These are phyloP conservation scores for Davidsoniella australis DNA, from an alignment of 2,329 filamentous ascomycete species.

Conservation along the genomic window DNA sequence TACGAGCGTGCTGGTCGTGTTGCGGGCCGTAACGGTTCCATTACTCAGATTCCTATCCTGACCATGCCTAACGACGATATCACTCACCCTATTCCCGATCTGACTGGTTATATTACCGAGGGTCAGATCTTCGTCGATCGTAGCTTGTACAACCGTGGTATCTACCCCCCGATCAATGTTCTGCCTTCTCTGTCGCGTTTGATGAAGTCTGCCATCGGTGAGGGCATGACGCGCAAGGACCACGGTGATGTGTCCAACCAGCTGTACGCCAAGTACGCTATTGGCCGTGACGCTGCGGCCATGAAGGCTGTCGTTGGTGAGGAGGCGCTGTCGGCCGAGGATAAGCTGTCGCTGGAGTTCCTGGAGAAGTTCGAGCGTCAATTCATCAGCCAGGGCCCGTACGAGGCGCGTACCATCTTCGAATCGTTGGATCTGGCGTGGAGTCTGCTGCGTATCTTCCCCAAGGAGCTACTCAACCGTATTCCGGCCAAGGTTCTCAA, in stretches of 20 bases:
- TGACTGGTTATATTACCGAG: slow-evolving; percentile 98
- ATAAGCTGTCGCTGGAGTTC: slow-evolving; percentile 96
- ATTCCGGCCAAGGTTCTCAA: slow-evolving; percentile 70
- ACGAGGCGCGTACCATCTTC: slow-evolving; percentile 80
- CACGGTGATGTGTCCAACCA: slow-evolving; percentile 98
- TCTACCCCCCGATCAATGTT: slow-evolving; percentile 98
- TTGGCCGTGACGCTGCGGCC: slow-evolving; percentile 90
- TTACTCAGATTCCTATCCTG: slow-evolving; percentile 96
- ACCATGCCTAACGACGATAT: slow-evolving; percentile 99
- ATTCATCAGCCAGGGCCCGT: slow-evolving; percentile 82
- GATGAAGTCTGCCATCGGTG: slow-evolving; percentile 99
- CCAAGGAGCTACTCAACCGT: slow-evolving; percentile 94
- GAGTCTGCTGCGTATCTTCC: slow-evolving; percentile 91
- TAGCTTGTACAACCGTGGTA: slow-evolving; percentile 83
- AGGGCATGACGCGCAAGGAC: slow-evolving; percentile 90
- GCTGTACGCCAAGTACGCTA: slow-evolving; percentile 98
- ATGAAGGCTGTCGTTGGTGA: slow-evolving; percentile 99
- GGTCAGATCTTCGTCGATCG: slow-evolving; percentile 97
- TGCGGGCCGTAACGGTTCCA: slow-evolving; percentile 88
- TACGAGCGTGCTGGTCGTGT: slow-evolving; percentile 99
- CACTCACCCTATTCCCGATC: slow-evolving; percentile 94
- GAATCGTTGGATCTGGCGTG: slow-evolving; percentile 93
- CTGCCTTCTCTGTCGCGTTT: slow-evolving; percentile 93
- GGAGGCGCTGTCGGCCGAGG: slow-evolving; percentile 85
- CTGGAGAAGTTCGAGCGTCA: slow-evolving; percentile 94